Evolutionary conservation across 2,329 filamentous ascomycete genomes (phyloP).

Genomic region (Ophiocordyceps camponoti-rufipedis): DNA sequence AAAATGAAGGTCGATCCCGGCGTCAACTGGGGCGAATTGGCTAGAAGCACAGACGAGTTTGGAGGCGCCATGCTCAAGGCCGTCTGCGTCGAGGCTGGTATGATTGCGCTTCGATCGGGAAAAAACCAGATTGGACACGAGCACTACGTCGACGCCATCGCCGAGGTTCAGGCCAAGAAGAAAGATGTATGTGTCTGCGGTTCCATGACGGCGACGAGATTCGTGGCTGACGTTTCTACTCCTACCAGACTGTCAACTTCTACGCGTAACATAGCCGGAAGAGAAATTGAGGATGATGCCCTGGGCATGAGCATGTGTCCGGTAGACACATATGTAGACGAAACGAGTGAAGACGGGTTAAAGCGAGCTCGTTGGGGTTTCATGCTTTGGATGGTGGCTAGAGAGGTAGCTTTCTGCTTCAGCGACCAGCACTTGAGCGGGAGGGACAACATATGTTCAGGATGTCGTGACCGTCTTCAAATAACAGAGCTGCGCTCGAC

Average conservation of each 20-base stretch:
- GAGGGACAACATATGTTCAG: too few relatives aligned
- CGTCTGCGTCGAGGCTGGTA: slow-evolving; percentile 95
- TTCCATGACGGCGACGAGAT: not conserved
- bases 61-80: slow-evolving; percentile 96
- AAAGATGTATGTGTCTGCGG: slow-evolving; percentile 46
- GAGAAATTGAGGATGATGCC: too few relatives aligned
- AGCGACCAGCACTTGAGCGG: too few relatives aligned
- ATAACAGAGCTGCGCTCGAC: too few relatives aligned
- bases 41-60: slow-evolving; percentile 94
- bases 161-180: slow-evolving; percentile 91
- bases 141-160: slow-evolving; percentile 96
- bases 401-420: too few relatives aligned
- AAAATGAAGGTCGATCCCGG: slow-evolving; percentile 94
- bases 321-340: too few relatives aligned
- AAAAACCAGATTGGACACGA: slow-evolving; percentile 96
- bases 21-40: slow-evolving; percentile 92
- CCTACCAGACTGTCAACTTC: slow-evolving; percentile 35
- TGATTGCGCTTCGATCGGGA: slow-evolving; percentile 90
- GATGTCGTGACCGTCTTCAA: too few relatives aligned
- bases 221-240: not conserved
- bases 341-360: too few relatives aligned
- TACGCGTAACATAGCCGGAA: slow-evolving; percentile 22
- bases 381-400: too few relatives aligned
- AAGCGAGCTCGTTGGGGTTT: too few relatives aligned
- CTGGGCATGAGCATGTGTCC: too few relatives aligned